Conservation (phyloP, 2,329 filamentous ascomycete genomes). For the Byssochlamys sp. region DNA sequence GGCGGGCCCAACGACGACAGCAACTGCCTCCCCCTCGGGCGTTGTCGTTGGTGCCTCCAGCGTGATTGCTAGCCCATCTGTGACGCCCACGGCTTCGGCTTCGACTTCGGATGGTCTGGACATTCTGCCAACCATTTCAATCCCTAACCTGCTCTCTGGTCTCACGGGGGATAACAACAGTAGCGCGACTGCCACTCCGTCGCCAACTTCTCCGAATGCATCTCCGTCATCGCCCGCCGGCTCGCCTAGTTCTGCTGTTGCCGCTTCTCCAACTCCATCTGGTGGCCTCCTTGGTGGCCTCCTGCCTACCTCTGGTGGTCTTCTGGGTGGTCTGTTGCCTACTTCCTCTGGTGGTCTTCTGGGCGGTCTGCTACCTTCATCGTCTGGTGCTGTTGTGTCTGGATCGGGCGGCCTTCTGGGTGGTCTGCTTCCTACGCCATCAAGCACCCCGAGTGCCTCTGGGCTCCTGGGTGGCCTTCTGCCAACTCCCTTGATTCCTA, state of each 20-base stretch:
- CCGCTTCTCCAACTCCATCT: neutral
- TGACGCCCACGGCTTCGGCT: neutral
- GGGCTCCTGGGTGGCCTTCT: neutral
- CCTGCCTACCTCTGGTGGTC: neutral
- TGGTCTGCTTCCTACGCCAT: neutral
- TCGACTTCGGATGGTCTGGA: neutral
- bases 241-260: neutral
- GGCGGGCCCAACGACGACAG: constrained; percentile 1
- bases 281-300: neutral
- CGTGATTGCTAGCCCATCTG: neutral
- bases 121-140: neutral
- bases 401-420: neutral
- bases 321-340: neutral
- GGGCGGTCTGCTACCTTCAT: neutral
- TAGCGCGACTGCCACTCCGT: neutral
- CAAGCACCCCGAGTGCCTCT: neutral
- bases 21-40: neutral
- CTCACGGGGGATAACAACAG: neutral
- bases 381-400: neutral
- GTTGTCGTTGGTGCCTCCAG: constrained; percentile 1
- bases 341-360: neutral
- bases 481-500: neutral
- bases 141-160: neutral
- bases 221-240: neutral
- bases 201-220: neutral